Evolutionary conservation across 1,284 basidiomycete species (phyloP), one percentile per base, ranked within the genome.

Genomic region (Austroboletus novae-zelandiae): DNA sequence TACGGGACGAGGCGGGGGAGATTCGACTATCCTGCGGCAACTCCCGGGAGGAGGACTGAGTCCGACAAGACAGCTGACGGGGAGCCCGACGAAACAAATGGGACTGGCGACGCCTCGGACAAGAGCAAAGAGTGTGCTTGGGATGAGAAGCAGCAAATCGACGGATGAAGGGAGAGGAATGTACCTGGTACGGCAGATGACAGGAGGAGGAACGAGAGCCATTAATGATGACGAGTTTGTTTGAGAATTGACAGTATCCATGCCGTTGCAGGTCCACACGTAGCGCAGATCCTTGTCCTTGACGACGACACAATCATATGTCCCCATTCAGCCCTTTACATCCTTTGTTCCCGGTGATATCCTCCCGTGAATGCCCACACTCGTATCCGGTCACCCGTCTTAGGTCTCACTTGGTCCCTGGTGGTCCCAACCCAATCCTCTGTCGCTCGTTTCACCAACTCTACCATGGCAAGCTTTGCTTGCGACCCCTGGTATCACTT

Each of bases 181-280:
- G 79, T 83, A 76, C 62, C 67, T 86, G 47, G 81, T 84, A 34
- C 71, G 76, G 57, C 87, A 90, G 65, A 74, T 90, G 74, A 90
- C 88, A 6, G 87, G 86, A 27, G 87, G 86, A 27, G 69, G 66
- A 39, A 56, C 65, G 9, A 40, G 14, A 23, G 5, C 20, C 5
- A 23, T 23, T 29, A 40, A 51, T 50, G 30, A 37, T 44, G 29
- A 23, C 49, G 47, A 55, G 51, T 36, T 18, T 36, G 50, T 53
- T 49, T 48, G 43, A 50, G 51, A 53, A 20, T 50, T 41, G 15
- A 6, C 15, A 30, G 4, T 8, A 9, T 8, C 23, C n/a, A 35
- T 35, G 20, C 13, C 23, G 5, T 25, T 40, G 10, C 17, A 17
- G 14, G 4, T 27, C 17, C 27, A 30, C 27, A n/a, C 40, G 40